Evolutionary conservation across 345 rosid species (phyloP).

Genomic region (Pistacia vera): DNA sequence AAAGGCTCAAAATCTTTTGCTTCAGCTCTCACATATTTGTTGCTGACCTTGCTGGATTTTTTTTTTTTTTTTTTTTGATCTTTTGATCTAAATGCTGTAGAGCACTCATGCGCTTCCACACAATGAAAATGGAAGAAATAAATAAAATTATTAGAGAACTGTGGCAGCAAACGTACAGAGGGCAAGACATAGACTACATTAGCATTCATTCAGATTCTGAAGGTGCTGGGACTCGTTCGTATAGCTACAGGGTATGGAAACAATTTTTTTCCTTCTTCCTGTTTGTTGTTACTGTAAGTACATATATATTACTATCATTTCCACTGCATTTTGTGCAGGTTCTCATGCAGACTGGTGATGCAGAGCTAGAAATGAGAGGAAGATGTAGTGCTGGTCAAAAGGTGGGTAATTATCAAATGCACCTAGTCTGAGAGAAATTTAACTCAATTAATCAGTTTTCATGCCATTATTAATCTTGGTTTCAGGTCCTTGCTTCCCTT

Average conservation of each 20-base stretch:
- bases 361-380: conserved; percentile 99
- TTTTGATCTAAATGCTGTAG: conserved; percentile 35
- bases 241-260: conserved; percentile 81
- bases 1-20: neutral
- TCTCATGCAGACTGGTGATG: conserved; percentile 95
- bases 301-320: neutral
- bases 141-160: conserved; percentile 95
- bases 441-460: neutral
- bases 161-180: conserved; percentile 99
- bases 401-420: conserved; percentile 40
- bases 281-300: neutral
- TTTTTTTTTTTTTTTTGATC: neutral
- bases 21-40: neutral
- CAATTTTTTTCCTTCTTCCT: conserved; percentile 9
- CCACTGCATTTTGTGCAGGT: conserved; percentile 49
- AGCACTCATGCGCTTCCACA: conserved; percentile 98
- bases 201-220: conserved; percentile 94
- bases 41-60: neutral
- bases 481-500: conserved; percentile 95
- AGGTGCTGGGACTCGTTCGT: conserved; percentile 96
- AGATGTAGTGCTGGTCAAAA: conserved; percentile 98
- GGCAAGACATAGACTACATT: conserved; percentile 95
- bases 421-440: neutral
- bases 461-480: neutral
- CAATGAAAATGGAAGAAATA: conserved; percentile 99